phyloP scores from a whole-genome alignment of 2,329 filamentous ascomycete genomes.

The Fusarium keratoplasticum region DNA sequence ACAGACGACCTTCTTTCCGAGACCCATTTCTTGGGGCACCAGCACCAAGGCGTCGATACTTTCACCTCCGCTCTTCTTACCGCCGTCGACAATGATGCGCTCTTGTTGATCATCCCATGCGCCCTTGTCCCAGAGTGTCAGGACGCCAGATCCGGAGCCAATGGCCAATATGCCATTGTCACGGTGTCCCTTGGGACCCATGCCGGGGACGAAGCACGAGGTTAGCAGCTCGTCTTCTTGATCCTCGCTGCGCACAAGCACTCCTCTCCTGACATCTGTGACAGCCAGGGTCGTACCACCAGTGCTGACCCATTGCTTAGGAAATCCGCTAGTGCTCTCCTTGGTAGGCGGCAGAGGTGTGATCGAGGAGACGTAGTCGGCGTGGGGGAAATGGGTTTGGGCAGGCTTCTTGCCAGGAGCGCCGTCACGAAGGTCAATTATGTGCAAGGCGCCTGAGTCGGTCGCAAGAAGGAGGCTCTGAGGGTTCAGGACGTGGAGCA shows the following conservation, averaged over 20 bases:
- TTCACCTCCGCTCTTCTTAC: conserved; percentile 71
- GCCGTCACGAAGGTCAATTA: conserved; percentile 82
- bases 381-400: conserved; percentile 87
- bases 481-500: conserved; percentile 86
- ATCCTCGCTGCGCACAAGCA: conserved; percentile 90
- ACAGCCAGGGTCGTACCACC: conserved; percentile 92
- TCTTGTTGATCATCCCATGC: conserved; percentile 97
- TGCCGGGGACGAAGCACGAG: conserved; percentile 79
- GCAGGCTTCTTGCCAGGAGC: conserved; percentile 72
- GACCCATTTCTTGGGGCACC: conserved; percentile 76
- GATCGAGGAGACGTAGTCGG: conserved; percentile 92
- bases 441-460: conserved; percentile 88
- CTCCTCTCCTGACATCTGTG: conserved; percentile 87
- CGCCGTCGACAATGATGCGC: conserved; percentile 79
- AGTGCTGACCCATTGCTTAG: conserved; percentile 95
- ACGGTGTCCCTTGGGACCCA: conserved; percentile 73
- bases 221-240: conserved; percentile 95
- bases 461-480: conserved; percentile 90
- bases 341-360: conserved; percentile 83
- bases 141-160: conserved; percentile 79
- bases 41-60: conserved; percentile 82
- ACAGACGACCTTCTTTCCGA: conserved; percentile 80
- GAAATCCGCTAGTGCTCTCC: conserved; percentile 86
- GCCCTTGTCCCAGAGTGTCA: conserved; percentile 94
- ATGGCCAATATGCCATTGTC: conserved; percentile 83